Evolutionary conservation across 148 eudicot genomes (phyloP), one percentile per base, ranked within the genome.

Genomic region (Fagopyrum tataricum): DNA sequence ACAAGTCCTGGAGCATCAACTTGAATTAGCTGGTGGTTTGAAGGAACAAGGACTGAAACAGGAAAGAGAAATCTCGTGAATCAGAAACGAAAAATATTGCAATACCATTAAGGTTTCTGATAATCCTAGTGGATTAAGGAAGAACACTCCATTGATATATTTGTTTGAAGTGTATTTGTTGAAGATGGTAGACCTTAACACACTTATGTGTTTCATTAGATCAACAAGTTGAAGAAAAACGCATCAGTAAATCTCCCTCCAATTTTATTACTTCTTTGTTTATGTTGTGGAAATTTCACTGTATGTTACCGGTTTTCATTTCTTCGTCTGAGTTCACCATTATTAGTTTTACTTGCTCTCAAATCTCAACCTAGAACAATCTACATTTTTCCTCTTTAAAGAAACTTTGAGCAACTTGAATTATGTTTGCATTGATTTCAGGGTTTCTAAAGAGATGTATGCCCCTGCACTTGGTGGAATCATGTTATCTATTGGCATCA

Each of bases 381-480:
- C 18, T 64, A 8, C n/a, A 67, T 39, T 67, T 75, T 40, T 23
- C 70, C 51, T 7, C 14, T 64, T 73, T 12, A 4, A 13, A 58
- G 56, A 12, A 37, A 40, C 55, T 41, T 46, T 26, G 20, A 39
- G 44, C 43, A 18, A 21, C 58, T 55, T 15, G 24, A 26, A 15
- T 44, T 59, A 9, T 52, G 15, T 20, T 31, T 9, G 43, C 55
- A 73, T 17, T 42, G 42, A 18, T 31, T 49, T 40, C 88, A 91
- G 99, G 99, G 97, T 95, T 53, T 90, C 99, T 56, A 87, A 85
- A 81, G 97, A 91, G 71, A 67, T 92, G 75, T 95, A 95, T 70
- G 97, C 99, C 77, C 99, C 97, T 74, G 97, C 96, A 70, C 97
- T 95, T 66, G 99, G 99, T 81, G 97, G 97, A 44, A 95, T 95